Base-by-base conservation (phyloP, 768 basidiomycete genomes). In the Pleurotus citrinopileatus region DNA sequence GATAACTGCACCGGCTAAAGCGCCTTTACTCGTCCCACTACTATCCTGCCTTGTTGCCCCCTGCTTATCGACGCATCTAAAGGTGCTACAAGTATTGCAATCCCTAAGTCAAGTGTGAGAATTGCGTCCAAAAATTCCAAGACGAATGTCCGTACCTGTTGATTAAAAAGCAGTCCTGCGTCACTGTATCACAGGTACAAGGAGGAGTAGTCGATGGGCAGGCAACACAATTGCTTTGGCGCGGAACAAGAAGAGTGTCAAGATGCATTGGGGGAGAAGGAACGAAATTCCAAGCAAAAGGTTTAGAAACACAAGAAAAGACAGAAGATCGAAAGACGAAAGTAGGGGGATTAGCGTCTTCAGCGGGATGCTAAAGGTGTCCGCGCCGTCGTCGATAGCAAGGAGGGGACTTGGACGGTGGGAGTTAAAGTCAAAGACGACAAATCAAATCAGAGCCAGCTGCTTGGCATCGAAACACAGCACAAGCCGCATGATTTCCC, bases 1-100 rank as follows among this genome's bases (percentile, higher is more conserved):
- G 26, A 90, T 71, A 54, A 92, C 77, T 37, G 83, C 88, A 43
- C 88, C 90, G 17, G 86, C 89, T 17, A 90, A 75, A 2, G 85
- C 88, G 40, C 88, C 89, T 51, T 81, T 77, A 64, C 85, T 84
- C 47, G 83, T 70, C 8, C 81, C 80, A 3, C 67, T 64, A 12
- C 70, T 47, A 13, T 34, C 20, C 12, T 34, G 13, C 13, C 42
- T 55, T 22, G 53, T 17, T 66, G 34, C 65, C 51, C 3, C 62
- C 64, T 27, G 61, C 17, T 50, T 71, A 26, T 72, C 52, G 23
- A 82, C 75, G 60, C 89, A 91, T 56, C 67, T 65, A 60, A 79
- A 80, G 38, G 68, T 67, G 10, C 74, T 65, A 61, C 89, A 91
- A 1, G 70, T 68, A 37, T 65, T 61, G 61, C 89, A 91, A 48